phyloP scores from a whole-genome alignment of 2,329 filamentous ascomycete genomes.

The Diaporthe nobilis region DNA sequence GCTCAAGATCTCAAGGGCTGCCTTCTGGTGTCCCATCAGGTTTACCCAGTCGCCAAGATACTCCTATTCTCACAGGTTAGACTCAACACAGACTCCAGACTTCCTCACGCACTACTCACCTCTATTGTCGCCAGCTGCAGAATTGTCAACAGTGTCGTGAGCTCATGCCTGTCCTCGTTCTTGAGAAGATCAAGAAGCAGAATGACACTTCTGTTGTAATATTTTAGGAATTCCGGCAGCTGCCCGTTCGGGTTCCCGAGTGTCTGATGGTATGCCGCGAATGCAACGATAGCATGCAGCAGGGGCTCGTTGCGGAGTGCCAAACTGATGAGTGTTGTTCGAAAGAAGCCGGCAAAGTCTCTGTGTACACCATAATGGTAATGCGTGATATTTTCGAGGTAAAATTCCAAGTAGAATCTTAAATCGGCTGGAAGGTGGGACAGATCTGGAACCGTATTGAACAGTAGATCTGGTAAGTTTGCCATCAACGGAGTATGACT shows the following conservation, averaged over 20 bases:
- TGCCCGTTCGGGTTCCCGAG: constrained; percentile 78
- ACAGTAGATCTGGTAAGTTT: constrained; percentile 49
- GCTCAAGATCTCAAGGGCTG: constrained; percentile 85
- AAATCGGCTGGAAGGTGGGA: constrained; percentile 76
- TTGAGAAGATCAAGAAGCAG: constrained; percentile 80
- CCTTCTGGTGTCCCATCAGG: constrained; percentile 91
- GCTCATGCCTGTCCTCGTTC: constrained; percentile 77
- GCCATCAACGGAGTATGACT: constrained; percentile 52
- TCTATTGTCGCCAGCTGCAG: constrained; percentile 94
- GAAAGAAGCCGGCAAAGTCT: constrained; percentile 81
- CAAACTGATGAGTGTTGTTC: constrained; percentile 76
- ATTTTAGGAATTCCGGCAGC: constrained; percentile 86
- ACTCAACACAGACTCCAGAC: constrained; percentile 46
- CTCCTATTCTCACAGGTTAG: constrained; percentile 70
- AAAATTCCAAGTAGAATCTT: constrained; percentile 84
- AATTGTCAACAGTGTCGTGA: constrained; percentile 87
- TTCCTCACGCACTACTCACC: constrained; percentile 60
- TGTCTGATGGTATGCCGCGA: constrained; percentile 88
- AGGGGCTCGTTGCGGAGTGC: constrained; percentile 83
- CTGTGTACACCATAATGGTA: constrained; percentile 86
- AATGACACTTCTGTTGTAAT: constrained; percentile 90
- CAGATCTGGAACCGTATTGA: constrained; percentile 61
- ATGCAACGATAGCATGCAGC: constrained; percentile 88
- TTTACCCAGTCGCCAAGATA: constrained; percentile 97
- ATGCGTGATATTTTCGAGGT: constrained; percentile 81